Evolutionary conservation across 176 grass and related monocot species (phyloP), one percentile per base, ranked within the genome.

Genomic region (Juncus inflexus): DNA sequence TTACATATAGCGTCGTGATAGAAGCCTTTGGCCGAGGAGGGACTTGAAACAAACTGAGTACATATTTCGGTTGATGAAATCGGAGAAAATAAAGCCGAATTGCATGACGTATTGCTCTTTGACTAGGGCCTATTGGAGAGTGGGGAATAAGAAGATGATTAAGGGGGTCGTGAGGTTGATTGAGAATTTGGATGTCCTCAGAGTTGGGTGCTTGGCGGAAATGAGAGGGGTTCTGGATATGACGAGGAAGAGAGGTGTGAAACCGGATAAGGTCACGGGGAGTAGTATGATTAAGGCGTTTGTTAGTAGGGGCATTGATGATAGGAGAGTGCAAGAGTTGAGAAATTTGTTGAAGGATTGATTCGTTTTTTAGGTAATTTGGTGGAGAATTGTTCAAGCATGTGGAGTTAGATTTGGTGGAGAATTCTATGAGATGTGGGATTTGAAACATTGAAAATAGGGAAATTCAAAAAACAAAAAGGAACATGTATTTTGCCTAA

Each of bases 61-160:
- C 14, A 91, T 91, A 36, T 91, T 91, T 80, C 82, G 94, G 67
- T 58, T 97, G 63, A 97, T 91, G 94, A 97, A 91, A 83, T 91
- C 85, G n/a, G 94, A 97, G 57, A 77, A 76, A 51, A 86, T 97
- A 69, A 97, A 97, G 15, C 88, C 94, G 11, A 91, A 97, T 55
- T 89, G 88, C 69, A 79, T 92, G 73, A 97, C 94, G 12, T 79
- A 91, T 40, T 97, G 94, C 74, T 97, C 85, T 12, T 74, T 97
- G 55, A 35, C 91, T 77, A 81, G 82, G 83, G 88, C 94, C 61
- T 97, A 91, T 56, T 87, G 94, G 67, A 91, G 84, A 74, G 74
- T 68, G 19, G 88, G 62, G 6, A 74, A 84, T 62, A 83, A 64
- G 39, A 73, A 87, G 55, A 91, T 91, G 82, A 89, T 91, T 89